Conservation (phyloP, 805 yeast species). For the Yarrowia sp. region DNA sequence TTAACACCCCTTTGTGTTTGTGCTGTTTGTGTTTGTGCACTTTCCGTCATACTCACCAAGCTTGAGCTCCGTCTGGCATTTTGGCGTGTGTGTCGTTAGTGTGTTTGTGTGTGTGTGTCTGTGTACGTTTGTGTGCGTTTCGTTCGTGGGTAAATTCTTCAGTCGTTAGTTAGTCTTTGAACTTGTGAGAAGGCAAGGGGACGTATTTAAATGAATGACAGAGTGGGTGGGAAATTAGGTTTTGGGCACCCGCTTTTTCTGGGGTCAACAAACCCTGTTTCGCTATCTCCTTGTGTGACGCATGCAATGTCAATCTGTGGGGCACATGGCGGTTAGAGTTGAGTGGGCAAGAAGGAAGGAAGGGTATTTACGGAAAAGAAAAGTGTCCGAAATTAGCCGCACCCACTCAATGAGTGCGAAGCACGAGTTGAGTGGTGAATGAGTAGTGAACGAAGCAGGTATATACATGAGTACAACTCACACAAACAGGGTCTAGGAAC, state of each 20-base stretch:
- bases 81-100: constrained; percentile 23
- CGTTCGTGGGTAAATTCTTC: background rate
- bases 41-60: constrained; percentile 35
- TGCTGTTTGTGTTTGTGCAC: too few relatives aligned
- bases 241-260: constrained; percentile 21
- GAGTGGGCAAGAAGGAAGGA: background rate
- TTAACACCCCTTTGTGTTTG: too few relatives aligned
- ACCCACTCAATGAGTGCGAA: too few relatives aligned
- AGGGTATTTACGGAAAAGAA: too few relatives aligned
- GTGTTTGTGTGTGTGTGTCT: background rate
- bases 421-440: too few relatives aligned
- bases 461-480: too few relatives aligned
- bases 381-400: background rate
- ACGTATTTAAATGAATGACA: constrained; percentile 14
- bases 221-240: background rate
- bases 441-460: too few relatives aligned
- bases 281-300: constrained; percentile 11
- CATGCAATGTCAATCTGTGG: constrained; percentile 25
- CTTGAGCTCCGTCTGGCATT: constrained; percentile 45
- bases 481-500: too few relatives aligned
- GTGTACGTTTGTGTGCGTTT: background rate
- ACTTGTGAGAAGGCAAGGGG: background rate
- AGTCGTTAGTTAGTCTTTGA: background rate
- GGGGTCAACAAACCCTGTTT: constrained; percentile 24
- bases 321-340: constrained; percentile 17